Percentiles rank a stretch among this genome's conserved stretches.
phyloP scores from a whole-genome alignment of 257 asterid genomes.

The Leptodermis oblonga region DNA sequence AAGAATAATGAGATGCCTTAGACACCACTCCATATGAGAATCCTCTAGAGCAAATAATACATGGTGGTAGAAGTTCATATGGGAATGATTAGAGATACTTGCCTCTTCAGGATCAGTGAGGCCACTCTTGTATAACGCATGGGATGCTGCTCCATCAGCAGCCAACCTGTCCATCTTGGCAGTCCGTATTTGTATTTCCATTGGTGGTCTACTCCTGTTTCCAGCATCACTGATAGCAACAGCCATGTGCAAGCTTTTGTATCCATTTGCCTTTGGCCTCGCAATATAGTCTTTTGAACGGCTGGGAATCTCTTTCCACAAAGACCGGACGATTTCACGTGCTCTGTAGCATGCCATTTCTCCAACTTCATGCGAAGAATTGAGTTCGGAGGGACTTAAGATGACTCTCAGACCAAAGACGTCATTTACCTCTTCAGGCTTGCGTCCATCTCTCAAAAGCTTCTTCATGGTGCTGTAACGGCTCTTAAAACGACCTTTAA shows the following conservation, averaged over 20 bases:
- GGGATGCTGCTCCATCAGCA: constrained; percentile 91
- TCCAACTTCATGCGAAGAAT: constrained; percentile 37
- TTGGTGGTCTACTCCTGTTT: constrained; percentile 50
- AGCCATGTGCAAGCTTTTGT: constrained; percentile 86
- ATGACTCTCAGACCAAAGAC: constrained; percentile 76
- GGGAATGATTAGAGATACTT: constrained; percentile 4
- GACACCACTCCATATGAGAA: background rate
- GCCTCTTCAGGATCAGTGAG: constrained; percentile 89
- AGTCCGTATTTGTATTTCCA: constrained; percentile 94
- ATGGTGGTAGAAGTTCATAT: background rate
- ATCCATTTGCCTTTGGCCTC: constrained; percentile 80
- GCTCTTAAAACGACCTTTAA: constrained; percentile 81
- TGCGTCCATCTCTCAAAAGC: constrained; percentile 78
- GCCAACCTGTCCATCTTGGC: constrained; percentile 85
- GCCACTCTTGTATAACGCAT: constrained; percentile 87
- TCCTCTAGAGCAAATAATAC: background rate
- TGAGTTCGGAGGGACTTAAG: constrained; percentile 40
- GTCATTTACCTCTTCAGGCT: constrained; percentile 85
- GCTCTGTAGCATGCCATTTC: constrained; percentile 81
- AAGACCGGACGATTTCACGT: constrained; percentile 59
- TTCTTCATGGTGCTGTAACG: constrained; percentile 97
- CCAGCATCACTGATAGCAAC: constrained; percentile 62
- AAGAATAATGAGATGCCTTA: background rate
- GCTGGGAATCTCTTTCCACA: constrained; percentile 75
- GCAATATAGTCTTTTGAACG: constrained; percentile 83